A percentile compares a stretch with the other conserved stretches of the same genome.
These are phyloP conservation scores for Stagonosporopsis vannaccii DNA, from an alignment of 2,329 filamentous ascomycete species.

Conservation along the genomic window DNA sequence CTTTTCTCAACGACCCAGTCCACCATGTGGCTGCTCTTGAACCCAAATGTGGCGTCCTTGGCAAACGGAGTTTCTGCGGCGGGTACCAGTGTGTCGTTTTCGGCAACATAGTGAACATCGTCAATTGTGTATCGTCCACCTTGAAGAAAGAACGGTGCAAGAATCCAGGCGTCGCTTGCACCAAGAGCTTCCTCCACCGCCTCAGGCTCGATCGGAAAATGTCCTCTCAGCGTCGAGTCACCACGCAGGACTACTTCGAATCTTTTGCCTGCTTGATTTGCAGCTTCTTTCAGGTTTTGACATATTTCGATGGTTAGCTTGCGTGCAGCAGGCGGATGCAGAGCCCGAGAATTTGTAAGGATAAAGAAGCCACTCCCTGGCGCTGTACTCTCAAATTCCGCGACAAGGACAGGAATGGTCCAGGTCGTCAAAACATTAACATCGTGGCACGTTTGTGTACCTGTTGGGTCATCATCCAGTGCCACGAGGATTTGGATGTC, in stretches of 20 bases:
- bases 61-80: slow-evolving; percentile 64
- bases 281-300: slow-evolving; percentile 57
- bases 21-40: slow-evolving; percentile 60
- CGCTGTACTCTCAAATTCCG: slow-evolving; percentile 53
- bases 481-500: slow-evolving; percentile 45
- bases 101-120: slow-evolving; percentile 66
- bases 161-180: slow-evolving; percentile 60
- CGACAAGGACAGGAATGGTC: slow-evolving; percentile 54
- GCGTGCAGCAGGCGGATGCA: slow-evolving; percentile 59
- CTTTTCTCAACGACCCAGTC: slow-evolving; percentile 65
- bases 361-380: slow-evolving; percentile 63
- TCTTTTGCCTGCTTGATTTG: slow-evolving; percentile 45
- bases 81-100: slow-evolving; percentile 58
- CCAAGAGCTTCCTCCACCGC: slow-evolving; percentile 61
- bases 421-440: slow-evolving; percentile 64
- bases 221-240: slow-evolving; percentile 65
- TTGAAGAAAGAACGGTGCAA: slow-evolving; percentile 67
- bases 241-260: slow-evolving; percentile 65
- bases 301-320: slow-evolving; percentile 61
- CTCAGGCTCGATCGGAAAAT: slow-evolving; percentile 64
- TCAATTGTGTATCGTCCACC: slow-evolving; percentile 65
- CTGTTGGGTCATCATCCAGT: slow-evolving; percentile 65
- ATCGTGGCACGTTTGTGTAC: slow-evolving; percentile 68
- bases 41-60: slow-evolving; percentile 65
- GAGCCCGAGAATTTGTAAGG: slow-evolving; percentile 65